Conservation (phyloP, 1,284 basidiomycete species). For the Coniferiporia sulphurascens region DNA sequence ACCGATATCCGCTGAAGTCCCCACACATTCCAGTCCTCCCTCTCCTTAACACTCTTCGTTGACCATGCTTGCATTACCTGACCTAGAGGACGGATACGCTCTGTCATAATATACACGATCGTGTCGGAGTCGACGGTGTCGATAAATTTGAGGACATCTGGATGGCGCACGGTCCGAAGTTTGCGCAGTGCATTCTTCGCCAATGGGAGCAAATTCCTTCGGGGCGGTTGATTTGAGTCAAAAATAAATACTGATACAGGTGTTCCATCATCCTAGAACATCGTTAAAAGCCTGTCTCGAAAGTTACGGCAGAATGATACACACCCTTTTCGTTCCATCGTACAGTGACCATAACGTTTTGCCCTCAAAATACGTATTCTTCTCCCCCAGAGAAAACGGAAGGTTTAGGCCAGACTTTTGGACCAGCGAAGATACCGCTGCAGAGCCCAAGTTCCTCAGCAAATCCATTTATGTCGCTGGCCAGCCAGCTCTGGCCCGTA, state of each 20-base stretch:
- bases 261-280: conserved; percentile 76
- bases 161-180: conserved; percentile 88
- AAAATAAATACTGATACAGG: conserved; percentile 88
- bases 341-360: conserved; percentile 81
- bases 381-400: conserved; percentile 82
- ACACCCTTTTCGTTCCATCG: conserved; percentile 83
- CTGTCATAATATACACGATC: conserved; percentile 90
- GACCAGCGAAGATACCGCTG: conserved; percentile 83
- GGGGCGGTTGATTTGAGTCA: conserved; percentile 60
- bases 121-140: conserved; percentile 88
- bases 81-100: conserved; percentile 79
- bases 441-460: conserved; percentile 76
- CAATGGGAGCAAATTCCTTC: conserved; percentile 62
- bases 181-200: conserved; percentile 92
- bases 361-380: conserved; percentile 62
- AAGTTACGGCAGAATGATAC: conserved; percentile 20
- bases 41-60: conserved; percentile 56
- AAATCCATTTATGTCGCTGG: conserved; percentile 65
- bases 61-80: conserved; percentile 62
- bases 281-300: conserved; percentile 12
- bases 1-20: conserved; percentile 89
- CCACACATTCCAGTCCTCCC: conserved; percentile 91
- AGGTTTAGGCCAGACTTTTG: conserved; percentile 87
- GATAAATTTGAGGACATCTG: conserved; percentile 93
- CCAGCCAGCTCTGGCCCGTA: neutral